phyloP scores from a whole-genome alignment of 164 flowering plant genomes.

The Umbilicus rupestris region DNA sequence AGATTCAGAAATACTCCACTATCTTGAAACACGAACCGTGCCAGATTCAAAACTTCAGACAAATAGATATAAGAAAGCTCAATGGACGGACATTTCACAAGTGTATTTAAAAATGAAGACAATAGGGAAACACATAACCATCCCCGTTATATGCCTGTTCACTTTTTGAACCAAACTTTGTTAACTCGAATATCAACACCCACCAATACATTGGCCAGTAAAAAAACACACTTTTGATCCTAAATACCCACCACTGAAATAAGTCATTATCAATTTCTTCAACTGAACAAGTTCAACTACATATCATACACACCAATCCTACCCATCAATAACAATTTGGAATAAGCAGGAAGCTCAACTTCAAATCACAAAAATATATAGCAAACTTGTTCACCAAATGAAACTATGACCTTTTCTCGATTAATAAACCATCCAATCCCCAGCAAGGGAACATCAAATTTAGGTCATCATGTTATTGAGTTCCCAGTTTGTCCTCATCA shows the following conservation, averaged over 20 bases:
- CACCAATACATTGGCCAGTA: too few species aligned
- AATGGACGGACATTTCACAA: background rate
- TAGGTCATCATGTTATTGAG: too few species aligned
- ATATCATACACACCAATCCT: background rate
- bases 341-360: background rate
- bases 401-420: background rate
- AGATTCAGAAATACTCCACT: background rate
- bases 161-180: too few species aligned
- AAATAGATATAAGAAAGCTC: background rate
- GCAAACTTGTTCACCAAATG: background rate
- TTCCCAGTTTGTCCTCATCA: too few species aligned
- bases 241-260: background rate
- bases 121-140: too few species aligned
- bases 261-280: background rate
- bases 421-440: background rate
- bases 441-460: too few species aligned
- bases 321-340: background rate
- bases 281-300: background rate
- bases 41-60: background rate
- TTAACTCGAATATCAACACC: too few species aligned
- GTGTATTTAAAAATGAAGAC: too few species aligned
- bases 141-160: too few species aligned
- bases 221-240: background rate
- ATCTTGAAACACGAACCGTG: background rate
- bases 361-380: background rate